A percentile compares a stretch with the other conserved stretches of the same genome.
These are phyloP conservation scores for Trametes versicolor DNA, from an alignment of 1,284 basidiomycete species.

Conservation along the genomic window DNA sequence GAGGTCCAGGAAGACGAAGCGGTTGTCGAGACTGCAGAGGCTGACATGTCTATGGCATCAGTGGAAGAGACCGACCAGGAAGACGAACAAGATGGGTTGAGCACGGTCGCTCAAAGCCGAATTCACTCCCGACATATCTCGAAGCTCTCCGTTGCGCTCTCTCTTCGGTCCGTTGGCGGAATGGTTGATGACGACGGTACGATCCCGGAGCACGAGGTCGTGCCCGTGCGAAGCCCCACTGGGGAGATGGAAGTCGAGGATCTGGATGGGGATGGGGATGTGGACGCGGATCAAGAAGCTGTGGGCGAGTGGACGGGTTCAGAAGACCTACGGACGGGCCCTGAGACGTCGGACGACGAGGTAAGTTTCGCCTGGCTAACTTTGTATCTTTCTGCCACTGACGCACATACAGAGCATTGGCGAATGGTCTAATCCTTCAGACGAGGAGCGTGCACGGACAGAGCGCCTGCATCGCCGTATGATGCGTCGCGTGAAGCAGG, in stretches of 20 bases:
- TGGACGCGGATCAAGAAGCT: slow-evolving; percentile 54
- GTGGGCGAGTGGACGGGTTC: slow-evolving; percentile 84
- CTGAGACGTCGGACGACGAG: slow-evolving; percentile 69
- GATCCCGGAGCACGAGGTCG: slow-evolving; percentile 28
- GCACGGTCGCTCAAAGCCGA: slow-evolving; percentile 59
- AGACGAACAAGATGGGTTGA: slow-evolving; percentile 50
- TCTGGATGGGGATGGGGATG: slow-evolving; percentile 49
- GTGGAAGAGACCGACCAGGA: slow-evolving; percentile 45
- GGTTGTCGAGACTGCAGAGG: slow-evolving; percentile 51
- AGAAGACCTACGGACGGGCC: slow-evolving; percentile 63
- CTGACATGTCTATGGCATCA: slow-evolving; percentile 39
- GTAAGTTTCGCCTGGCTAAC: slow-evolving; percentile 48
- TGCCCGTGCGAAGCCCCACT: slow-evolving; percentile 29
- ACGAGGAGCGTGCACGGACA: slow-evolving; percentile 81
- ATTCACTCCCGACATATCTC: slow-evolving; percentile 79
- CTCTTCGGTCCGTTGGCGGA: slow-evolving; percentile 69
- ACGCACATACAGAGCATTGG: slow-evolving; percentile 69
- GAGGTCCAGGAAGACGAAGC: slow-evolving; percentile 47
- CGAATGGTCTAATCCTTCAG: slow-evolving; percentile 89
- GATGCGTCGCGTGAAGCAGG: slow-evolving; percentile 54
- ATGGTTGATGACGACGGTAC: slow-evolving; percentile 32
- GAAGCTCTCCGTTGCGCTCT: slow-evolving; percentile 69
- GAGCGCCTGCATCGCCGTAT: slow-evolving; percentile 68
- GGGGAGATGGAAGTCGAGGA: slow-evolving; percentile 44
- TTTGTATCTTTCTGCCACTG: not conserved